A percentile compares a stretch with the other conserved stretches of the same genome.
These are phyloP conservation scores for Candida tallmaniae DNA, from an alignment of 805 yeast genomes.

Conservation along the genomic window DNA sequence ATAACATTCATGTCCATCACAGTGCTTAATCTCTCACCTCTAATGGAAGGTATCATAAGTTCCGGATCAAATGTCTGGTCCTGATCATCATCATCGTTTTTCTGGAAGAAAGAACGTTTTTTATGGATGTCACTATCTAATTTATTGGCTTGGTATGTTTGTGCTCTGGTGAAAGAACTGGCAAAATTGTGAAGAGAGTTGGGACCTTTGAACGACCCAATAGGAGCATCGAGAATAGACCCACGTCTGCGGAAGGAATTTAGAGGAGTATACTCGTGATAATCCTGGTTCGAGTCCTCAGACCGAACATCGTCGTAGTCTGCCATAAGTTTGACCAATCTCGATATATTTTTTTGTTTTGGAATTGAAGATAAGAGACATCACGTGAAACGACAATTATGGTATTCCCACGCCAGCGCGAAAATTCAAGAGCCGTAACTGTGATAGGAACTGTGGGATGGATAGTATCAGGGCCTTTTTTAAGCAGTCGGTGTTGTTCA, in stretches of 20 bases:
- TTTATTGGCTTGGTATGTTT: slow-evolving; percentile 50
- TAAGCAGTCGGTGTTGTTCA: slow-evolving; percentile 5
- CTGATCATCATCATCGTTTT: slow-evolving; percentile 11
- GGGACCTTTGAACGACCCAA: slow-evolving; percentile 59
- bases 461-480: no score
- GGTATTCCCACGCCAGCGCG: no score
- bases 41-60: slow-evolving; percentile 58
- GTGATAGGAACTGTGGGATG: no score
- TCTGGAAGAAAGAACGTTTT: slow-evolving; percentile 55
- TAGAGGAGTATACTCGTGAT: slow-evolving; percentile 25
- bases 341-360: no score
- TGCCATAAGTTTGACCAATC: no score
- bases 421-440: no score
- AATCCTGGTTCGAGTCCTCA: no score
- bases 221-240: slow-evolving; percentile 26
- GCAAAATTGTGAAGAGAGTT: slow-evolving; percentile 78
- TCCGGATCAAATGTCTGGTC: slow-evolving; percentile 69
- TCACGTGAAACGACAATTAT: no score
- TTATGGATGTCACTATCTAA: slow-evolving; percentile 53
- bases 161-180: slow-evolving; percentile 74
- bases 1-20: slow-evolving; percentile 40
- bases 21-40: slow-evolving; percentile 62
- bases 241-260: slow-evolving; percentile 14
- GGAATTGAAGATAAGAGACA: no score
- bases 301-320: no score